Evolutionary conservation across 805 yeast species (phyloP), one percentile per base, ranked within the genome.

Genomic region (Saitoella complicata): DNA sequence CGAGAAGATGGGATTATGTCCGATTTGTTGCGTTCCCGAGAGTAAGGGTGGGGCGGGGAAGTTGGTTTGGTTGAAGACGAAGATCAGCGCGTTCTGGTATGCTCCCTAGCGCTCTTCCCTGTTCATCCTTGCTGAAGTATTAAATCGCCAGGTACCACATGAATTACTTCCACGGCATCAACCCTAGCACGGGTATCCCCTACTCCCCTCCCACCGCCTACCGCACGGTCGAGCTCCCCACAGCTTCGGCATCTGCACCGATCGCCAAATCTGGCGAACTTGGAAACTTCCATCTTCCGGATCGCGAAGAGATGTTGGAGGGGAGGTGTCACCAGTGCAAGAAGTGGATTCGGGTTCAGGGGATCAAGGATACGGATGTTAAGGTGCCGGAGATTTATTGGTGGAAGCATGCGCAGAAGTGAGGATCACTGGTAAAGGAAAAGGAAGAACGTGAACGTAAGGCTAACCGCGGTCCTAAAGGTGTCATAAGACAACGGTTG

Each of bases 21-120:
- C 42, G 10, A 31, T 39, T 29, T 39, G 42, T 31, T 31, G 32
- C 12, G 21, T 21, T 21, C 21, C 21, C 4, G 12, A 29, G 6
- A 29, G 12, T 8, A 31, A 31, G 12, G 21, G 21, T 4, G 21
- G 21, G 21, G 21, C 21, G 21, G 21, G 21, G 21, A 31, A 31
- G 1, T 7, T 29, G 9, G 35, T 39, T n/a, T 39, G 42, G 42
- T 36, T 39, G 6, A 34, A 36, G 8, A 39, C 42, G 1, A 39
- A 39, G 32, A 39, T 36, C 10, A 39, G 42, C 33, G 42, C 42
- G 12, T 39, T n/a, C 10, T 39, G 42, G 42, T 21, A n/a, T n/a
- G n/a, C n/a, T n/a, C n/a, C n/a, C n/a, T n/a, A n/a, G n/a, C n/a
- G n/a, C n/a, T n/a, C n/a, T n/a, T n/a, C n/a, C n/a, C n/a, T n/a